phyloP scores from a whole-genome alignment of 345 rosid genomes.

The Eucalyptus tenuipes region DNA sequence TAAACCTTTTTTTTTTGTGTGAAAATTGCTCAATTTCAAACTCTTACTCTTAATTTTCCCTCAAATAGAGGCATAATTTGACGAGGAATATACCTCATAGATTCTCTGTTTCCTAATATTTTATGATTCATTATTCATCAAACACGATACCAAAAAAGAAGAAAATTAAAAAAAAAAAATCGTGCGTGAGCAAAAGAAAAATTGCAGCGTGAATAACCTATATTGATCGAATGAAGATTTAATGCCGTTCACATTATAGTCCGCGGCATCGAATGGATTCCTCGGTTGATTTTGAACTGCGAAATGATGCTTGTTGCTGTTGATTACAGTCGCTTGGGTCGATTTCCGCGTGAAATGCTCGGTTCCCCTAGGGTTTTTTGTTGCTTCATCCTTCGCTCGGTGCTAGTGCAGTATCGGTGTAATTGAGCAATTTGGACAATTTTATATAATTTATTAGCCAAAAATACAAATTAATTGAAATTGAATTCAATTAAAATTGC shows the following conservation, averaged over 20 bases:
- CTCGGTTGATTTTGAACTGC: background rate
- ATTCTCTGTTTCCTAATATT: background rate
- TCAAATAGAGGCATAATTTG: background rate
- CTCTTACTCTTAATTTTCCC: background rate
- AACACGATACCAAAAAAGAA: background rate
- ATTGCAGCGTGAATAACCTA: background rate
- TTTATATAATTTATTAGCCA: too few species aligned
- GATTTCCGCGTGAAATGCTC: background rate
- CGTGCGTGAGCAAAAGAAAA: background rate
- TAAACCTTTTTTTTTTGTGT: rapidly evolving
- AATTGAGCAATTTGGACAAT: background rate
- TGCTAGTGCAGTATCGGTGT: background rate
- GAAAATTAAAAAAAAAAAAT: background rate
- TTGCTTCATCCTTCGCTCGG: background rate
- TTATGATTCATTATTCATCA: background rate
- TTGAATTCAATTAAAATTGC: too few species aligned
- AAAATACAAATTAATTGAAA: too few species aligned
- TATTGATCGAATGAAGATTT: background rate
- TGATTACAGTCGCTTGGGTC: background rate
- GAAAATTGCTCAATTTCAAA: background rate
- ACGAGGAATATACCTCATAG: background rate
- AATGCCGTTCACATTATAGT: background rate
- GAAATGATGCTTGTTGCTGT: background rate
- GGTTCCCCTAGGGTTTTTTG: background rate
- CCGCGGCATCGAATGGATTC: background rate